phyloP scores from a whole-genome alignment of 768 basidiomycete species.

The Calocera cornea region DNA sequence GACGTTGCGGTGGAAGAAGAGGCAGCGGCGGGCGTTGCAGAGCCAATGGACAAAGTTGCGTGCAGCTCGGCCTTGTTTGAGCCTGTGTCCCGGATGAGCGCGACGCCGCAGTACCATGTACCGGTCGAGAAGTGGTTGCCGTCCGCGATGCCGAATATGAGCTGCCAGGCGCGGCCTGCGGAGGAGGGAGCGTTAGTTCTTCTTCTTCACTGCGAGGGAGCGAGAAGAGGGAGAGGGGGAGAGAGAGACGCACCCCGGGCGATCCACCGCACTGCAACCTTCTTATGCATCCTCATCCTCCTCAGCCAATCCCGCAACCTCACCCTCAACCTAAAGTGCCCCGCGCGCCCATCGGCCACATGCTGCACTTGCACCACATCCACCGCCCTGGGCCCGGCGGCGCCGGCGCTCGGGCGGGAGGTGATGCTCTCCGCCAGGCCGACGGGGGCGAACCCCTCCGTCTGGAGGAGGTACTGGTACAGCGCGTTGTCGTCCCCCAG shows the following conservation, averaged over 20 bases:
- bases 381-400: not conserved
- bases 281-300: not conserved
- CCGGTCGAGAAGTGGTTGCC: not conserved
- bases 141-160: not conserved
- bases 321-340: not conserved
- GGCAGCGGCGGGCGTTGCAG: not conserved
- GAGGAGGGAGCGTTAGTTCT: not conserved
- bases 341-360: not conserved
- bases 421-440: not conserved
- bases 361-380: not conserved
- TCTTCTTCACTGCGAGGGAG: not conserved
- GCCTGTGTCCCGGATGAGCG: not conserved
- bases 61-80: not conserved
- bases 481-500: conserved; percentile 2
- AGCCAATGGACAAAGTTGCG: not conserved
- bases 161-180: not conserved
- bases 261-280: not conserved
- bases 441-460: not conserved
- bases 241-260: not conserved
- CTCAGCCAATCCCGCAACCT: not conserved
- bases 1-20: no score
- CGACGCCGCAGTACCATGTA: not conserved
- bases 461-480: not conserved
- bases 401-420: not conserved
- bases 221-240: no score